phyloP scores from a whole-genome alignment of 1,284 basidiomycete genomes.

The Exobasidium rhododendri region DNA sequence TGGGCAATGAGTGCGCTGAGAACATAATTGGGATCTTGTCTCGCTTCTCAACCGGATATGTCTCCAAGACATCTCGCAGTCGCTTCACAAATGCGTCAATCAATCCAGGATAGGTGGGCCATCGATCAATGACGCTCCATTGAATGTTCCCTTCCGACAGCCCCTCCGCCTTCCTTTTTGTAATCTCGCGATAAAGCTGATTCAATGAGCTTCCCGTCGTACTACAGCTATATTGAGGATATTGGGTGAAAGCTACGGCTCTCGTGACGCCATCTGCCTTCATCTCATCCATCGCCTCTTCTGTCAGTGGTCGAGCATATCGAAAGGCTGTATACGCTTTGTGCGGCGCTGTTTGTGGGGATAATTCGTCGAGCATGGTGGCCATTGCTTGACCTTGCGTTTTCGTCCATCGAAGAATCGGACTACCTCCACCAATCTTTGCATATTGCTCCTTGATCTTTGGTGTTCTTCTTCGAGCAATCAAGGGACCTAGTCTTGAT shows the following conservation, averaged over 20 bases:
- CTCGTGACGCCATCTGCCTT: conserved; percentile 83
- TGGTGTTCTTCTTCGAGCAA: conserved; percentile 87
- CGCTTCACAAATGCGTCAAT: conserved; percentile 91
- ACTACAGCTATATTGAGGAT: conserved; percentile 97
- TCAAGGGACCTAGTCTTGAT: conserved; percentile 76
- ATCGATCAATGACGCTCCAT: conserved; percentile 97
- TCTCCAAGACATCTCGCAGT: conserved; percentile 75
- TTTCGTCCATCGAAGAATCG: conserved; percentile 88
- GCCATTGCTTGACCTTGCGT: conserved; percentile 88
- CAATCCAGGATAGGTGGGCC: conserved; percentile 91
- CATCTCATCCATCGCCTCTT: conserved; percentile 78
- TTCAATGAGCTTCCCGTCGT: conserved; percentile 97
- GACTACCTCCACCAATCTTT: conserved; percentile 93
- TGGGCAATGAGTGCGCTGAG: conserved; percentile 95
- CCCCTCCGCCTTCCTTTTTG: conserved; percentile 50
- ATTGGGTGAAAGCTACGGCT: conserved; percentile 95
- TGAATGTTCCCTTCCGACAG: conserved; percentile 64
- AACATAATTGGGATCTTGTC: conserved; percentile 81
- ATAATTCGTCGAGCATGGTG: conserved; percentile 83
- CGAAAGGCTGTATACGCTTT: conserved; percentile 73
- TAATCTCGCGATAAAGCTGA: conserved; percentile 70
- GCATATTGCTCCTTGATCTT: conserved; percentile 91
- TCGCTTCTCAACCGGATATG: conserved; percentile 68
- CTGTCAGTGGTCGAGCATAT: conserved; percentile 81
- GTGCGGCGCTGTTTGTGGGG: conserved; percentile 88